Evolutionary conservation across 495 filamentous ascomycete species (phyloP).

Genomic region (Aspergillus panamensis): DNA sequence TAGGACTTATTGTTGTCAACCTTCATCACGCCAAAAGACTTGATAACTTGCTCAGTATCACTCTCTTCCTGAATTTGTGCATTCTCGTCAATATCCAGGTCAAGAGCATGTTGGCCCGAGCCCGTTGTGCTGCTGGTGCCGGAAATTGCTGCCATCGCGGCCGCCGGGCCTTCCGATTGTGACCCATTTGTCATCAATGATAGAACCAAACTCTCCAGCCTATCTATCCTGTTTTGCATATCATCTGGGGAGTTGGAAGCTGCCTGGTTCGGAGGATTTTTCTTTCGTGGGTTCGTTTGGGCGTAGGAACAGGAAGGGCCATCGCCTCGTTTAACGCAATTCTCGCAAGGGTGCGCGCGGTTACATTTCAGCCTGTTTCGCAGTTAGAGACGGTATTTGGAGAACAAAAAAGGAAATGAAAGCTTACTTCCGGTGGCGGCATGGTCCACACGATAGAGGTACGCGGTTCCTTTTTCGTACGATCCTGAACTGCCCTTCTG

Average conservation of each 20-base stretch:
- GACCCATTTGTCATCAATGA: constrained; percentile 92
- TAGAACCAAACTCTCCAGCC: constrained; percentile 89
- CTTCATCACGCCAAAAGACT: constrained; percentile 83
- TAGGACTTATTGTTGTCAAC: constrained; percentile 80
- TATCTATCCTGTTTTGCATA: constrained; percentile 98
- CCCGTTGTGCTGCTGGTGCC: constrained; percentile 56
- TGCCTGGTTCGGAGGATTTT: constrained; percentile 58
- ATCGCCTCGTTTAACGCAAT: constrained; percentile 88
- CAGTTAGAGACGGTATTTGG: constrained; percentile 32
- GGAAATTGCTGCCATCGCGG: constrained; percentile 60
- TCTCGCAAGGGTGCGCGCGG: constrained; percentile 86
- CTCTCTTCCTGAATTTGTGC: constrained; percentile 60
- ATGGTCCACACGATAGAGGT: constrained; percentile 90
- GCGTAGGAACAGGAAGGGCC: constrained; percentile 87
- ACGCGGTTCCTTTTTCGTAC: constrained; percentile 93
- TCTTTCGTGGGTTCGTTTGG: constrained; percentile 70
- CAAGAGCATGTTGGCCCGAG: constrained; percentile 50
- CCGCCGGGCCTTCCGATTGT: constrained; percentile 61
- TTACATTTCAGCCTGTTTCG: constrained; percentile 81
- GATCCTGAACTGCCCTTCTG: constrained; percentile 81
- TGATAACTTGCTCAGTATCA: constrained; percentile 82
- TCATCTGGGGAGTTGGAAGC: constrained; percentile 74
- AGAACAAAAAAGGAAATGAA: constrained; percentile 20
- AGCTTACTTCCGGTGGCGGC: constrained; percentile 88
- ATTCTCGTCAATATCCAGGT: constrained; percentile 56